Base-by-base conservation (phyloP, 1,139 yeast species). In the Candida sojae region DNA sequence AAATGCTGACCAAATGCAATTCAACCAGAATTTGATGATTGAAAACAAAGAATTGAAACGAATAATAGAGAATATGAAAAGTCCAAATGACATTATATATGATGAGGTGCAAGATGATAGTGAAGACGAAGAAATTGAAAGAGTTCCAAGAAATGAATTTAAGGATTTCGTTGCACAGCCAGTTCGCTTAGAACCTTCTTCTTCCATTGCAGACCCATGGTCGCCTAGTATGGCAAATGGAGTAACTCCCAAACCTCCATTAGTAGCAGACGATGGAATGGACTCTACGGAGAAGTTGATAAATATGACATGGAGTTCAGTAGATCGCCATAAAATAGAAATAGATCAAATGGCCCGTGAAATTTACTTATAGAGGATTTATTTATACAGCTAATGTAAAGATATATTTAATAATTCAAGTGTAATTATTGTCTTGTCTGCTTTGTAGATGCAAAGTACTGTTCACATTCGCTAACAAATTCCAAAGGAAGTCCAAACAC, bases 401-500 rank as follows among this genome's bases (percentile, higher is more conserved):
- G 28, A 13, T 5, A 38, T n/a, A 17, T 25, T 3, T 38, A 28
- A 28, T 38, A 38, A 9, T 28, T 12, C 9, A 11, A 6, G 28
- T 28, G 6, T 3, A 12, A 6, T 17, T 28, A 38, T 23, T 31
- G n/a, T 12, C 30, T 8, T 12, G 17, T 13, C 6, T 11, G 11
- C 4, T n/a, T 31, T 32, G 31, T 31, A 12, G 23, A n/a, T 5
- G 21, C 39, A 42, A 50, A 50, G 30, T 43, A 33, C 10, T 45
- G 21, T 33, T 29, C 38, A 12, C 36, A 34, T 29, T 48, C 47
- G 5, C 32, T 38, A 10, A 46, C 47, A 39, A 36, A 46, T 9
- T 45, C 29, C 8, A 51, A 38, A 2, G 92, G 88, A 12, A 87
- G 57, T 0, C 88, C 89, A 64, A 83, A 85, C 0, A 87, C 71